phyloP scores from a whole-genome alignment of 139 green algal species.

The Coelastrella sp. region DNA sequence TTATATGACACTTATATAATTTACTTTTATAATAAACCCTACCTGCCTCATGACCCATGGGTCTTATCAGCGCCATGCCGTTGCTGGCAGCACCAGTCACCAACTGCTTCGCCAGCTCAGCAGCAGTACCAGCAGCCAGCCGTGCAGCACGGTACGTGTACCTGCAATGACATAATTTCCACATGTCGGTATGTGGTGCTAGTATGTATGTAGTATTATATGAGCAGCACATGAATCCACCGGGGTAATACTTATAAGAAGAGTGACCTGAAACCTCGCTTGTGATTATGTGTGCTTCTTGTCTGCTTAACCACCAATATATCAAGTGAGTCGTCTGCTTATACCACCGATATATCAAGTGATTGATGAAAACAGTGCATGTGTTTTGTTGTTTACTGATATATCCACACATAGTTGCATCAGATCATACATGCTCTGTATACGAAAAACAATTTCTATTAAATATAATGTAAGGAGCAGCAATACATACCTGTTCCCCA shows the following conservation, averaged over 20 bases:
- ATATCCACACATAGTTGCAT: too few species aligned
- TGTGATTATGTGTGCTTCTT: too few species aligned
- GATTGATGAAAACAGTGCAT: background rate
- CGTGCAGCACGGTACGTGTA: conserved; percentile 53
- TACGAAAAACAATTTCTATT: too few species aligned
- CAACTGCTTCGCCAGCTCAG: conserved; percentile 66
- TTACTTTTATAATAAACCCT: too few species aligned
- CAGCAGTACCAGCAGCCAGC: conserved; percentile 71
- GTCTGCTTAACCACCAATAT: too few species aligned
- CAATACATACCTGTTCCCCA: conserved; percentile 37
- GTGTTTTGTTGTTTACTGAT: too few species aligned
- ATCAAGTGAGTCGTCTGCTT: too few species aligned
- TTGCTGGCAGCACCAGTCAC: conserved; percentile 44
- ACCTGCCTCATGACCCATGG: conserved; percentile 63
- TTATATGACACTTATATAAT: too few species aligned
- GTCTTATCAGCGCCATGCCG: conserved; percentile 76
- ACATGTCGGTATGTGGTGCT: background rate
- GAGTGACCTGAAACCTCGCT: too few species aligned
- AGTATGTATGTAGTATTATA: too few species aligned
- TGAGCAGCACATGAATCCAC: background rate
- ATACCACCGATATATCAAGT: too few species aligned
- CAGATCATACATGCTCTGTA: background rate
- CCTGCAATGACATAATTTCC: background rate
- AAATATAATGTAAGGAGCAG: background rate
- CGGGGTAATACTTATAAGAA: too few species aligned